phyloP scores from a whole-genome alignment of 345 rosid species.

The Triadica sebifera region DNA sequence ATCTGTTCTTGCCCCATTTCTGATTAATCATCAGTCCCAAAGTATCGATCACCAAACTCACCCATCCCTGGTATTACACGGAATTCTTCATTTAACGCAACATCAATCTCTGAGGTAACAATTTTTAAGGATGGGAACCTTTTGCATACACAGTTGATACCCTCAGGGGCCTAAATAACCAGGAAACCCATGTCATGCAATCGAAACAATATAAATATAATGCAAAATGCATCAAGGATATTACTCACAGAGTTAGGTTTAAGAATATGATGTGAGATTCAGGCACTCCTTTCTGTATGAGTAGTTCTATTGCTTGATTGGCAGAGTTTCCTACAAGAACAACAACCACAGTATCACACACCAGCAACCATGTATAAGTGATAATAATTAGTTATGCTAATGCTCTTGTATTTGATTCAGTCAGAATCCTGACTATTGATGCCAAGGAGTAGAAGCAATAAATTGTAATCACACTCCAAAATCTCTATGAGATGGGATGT shows the following conservation, averaged over 20 bases:
- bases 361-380: not conserved
- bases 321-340: slow-evolving; percentile 79
- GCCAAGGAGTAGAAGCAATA: not conserved
- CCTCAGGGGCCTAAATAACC: slow-evolving; percentile 81
- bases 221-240: not conserved
- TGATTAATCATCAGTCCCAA: slow-evolving; percentile 83
- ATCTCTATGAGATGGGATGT: no score
- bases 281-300: slow-evolving; percentile 89
- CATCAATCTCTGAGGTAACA: slow-evolving; percentile 95
- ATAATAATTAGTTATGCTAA: not conserved
- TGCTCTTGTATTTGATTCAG: not conserved
- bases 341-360: not conserved
- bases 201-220: not conserved
- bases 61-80: slow-evolving; percentile 98
- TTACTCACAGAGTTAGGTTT: slow-evolving; percentile 77
- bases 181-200: not conserved
- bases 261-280: slow-evolving; percentile 94
- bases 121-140: slow-evolving; percentile 83
- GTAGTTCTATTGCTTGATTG: slow-evolving; percentile 85
- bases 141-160: slow-evolving; percentile 85
- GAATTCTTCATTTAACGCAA: slow-evolving; percentile 72
- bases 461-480: not conserved
- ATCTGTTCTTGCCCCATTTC: not conserved
- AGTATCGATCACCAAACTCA: slow-evolving; percentile 97
- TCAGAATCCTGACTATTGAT: not conserved